These are phyloP conservation scores for Sporodiniella umbellata DNA, from an alignment of 371 early-diverging fungal species.

Conservation along the genomic window DNA sequence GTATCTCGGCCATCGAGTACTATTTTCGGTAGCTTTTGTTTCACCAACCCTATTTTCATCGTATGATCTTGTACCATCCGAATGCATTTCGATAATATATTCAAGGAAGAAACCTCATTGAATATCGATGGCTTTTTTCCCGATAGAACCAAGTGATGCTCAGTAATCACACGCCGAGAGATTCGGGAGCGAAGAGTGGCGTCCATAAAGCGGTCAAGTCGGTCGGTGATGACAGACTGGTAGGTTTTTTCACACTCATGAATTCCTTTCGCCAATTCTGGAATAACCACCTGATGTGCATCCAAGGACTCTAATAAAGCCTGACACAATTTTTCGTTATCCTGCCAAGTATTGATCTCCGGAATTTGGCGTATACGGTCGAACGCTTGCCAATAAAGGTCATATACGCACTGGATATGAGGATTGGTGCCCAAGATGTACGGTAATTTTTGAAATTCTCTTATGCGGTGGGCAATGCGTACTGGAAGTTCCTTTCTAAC, in stretches of 20 bases:
- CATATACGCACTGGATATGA: conserved; percentile 69
- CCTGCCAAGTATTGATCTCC: conserved; percentile 59
- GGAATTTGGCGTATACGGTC: conserved; percentile 66
- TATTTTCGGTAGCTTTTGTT: conserved; percentile 4
- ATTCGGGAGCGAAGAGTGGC: conserved; percentile 76
- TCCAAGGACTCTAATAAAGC: conserved; percentile 56
- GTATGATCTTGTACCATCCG: conserved; percentile 34
- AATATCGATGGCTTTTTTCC: conserved; percentile 42
- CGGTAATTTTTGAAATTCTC: conserved; percentile 76
- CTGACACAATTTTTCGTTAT: conserved; percentile 72
- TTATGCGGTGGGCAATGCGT: conserved; percentile 83
- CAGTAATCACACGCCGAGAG: conserved; percentile 79
- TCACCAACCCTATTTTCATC: not conserved
- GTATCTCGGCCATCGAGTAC: conserved; percentile 37
- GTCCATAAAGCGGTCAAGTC: conserved; percentile 76
- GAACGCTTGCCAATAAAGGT: conserved; percentile 82
- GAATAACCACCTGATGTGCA: conserved; percentile 76
- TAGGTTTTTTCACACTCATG: conserved; percentile 64
- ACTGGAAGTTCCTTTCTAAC: conserved; percentile 79
- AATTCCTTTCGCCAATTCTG: conserved; percentile 76
- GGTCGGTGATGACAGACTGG: conserved; percentile 35
- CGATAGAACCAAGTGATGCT: conserved; percentile 77
- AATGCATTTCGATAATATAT: conserved; percentile 60
- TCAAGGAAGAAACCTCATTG: conserved; percentile 55
- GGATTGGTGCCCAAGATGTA: conserved; percentile 85